Evolutionary conservation across 768 basidiomycete species (phyloP).

Genomic region (Mycena filopes): DNA sequence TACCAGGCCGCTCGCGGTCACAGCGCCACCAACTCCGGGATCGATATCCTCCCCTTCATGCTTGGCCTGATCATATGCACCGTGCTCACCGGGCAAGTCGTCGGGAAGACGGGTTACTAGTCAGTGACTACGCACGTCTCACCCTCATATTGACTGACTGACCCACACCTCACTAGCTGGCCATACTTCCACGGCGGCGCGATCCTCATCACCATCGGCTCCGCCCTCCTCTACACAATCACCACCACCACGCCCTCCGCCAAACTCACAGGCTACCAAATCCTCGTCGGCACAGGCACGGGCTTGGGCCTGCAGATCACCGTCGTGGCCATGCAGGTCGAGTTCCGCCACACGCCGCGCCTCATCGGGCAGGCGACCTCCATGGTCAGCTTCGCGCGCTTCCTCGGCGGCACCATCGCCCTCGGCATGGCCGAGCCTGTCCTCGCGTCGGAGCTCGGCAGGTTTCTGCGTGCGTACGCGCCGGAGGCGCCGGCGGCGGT

Average conservation of each 20-base stretch:
- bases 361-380: no score
- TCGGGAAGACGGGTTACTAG: slow-evolving; percentile 17
- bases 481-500: slow-evolving; percentile 24
- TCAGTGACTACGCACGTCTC: no score
- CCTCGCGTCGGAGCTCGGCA: no score
- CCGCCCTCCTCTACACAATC: slow-evolving; percentile 23
- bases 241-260: background rate
- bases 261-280: slow-evolving; percentile 26
- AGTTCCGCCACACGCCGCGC: no score
- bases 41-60: background rate
- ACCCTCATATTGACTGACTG: background rate
- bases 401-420: no score
- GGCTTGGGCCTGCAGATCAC: no score
- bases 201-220: slow-evolving; percentile 25
- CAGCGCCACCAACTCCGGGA: slow-evolving; percentile 28
- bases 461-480: slow-evolving; percentile 23
- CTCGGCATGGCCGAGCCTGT: no score
- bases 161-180: background rate
- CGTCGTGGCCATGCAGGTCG: no score
- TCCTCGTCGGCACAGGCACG: slow-evolving; percentile 32
- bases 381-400: no score
- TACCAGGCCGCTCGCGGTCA: slow-evolving; percentile 23
- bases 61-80: slow-evolving; percentile 6
- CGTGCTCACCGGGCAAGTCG: slow-evolving; percentile 16
- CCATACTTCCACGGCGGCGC: slow-evolving; percentile 15